phyloP scores from a whole-genome alignment of 2,329 filamentous ascomycete species.

The Colletotrichum theobromicola region DNA sequence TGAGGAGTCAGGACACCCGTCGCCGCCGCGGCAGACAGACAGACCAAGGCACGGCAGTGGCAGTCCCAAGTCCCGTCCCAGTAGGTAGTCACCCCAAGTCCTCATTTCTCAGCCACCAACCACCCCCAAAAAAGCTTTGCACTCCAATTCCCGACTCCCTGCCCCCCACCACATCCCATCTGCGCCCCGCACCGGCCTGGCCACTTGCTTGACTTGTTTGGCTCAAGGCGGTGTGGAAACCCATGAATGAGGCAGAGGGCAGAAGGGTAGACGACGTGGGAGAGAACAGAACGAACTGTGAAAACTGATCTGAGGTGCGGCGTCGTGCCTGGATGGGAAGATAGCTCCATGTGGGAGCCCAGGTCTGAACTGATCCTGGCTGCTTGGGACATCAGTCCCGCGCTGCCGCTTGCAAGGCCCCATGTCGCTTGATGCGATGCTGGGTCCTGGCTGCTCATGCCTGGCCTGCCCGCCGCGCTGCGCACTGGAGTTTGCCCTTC shows the following conservation, averaged over 20 bases:
- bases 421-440: constrained; percentile 7
- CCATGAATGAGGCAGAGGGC: background rate
- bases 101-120: constrained; percentile 4
- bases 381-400: constrained; percentile 5
- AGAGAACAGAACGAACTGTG: background rate
- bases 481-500: background rate
- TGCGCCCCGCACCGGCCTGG: background rate
- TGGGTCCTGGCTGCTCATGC: constrained; percentile 9
- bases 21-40: background rate
- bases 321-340: background rate
- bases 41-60: background rate
- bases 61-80: background rate
- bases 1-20: background rate
- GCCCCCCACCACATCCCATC: background rate
- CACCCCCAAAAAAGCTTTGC: constrained; percentile 1
- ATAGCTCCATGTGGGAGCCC: background rate
- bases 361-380: constrained; percentile 2
- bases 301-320: background rate
- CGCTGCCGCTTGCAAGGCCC: constrained; percentile 5
- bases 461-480: background rate
- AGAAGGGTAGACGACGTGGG: background rate
- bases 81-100: background rate
- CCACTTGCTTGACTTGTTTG: constrained; percentile 6
- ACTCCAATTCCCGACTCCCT: constrained; percentile 12
- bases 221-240: constrained; percentile 18